Conservation (phyloP, 129 eudicot species). For the Lonicera japonica region DNA sequence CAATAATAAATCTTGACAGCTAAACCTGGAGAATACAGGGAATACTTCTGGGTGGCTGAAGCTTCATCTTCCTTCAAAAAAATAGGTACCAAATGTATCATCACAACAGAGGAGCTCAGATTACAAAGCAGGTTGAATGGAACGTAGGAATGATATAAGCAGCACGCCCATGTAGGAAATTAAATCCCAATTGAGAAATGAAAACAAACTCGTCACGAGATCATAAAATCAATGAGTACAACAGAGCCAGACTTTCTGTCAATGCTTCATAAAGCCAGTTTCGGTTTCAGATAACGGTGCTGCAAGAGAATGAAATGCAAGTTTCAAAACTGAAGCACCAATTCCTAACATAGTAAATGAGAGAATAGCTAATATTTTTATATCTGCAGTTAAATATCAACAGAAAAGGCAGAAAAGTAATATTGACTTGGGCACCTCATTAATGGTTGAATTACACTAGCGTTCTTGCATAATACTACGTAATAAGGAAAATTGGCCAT, state of each 20-base stretch:
- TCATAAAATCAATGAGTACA: constrained; percentile 19
- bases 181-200: constrained; percentile 17
- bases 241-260: constrained; percentile 12
- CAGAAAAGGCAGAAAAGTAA: too few relatives aligned
- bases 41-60: too few relatives aligned
- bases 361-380: background rate
- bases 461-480: too few relatives aligned
- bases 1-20: background rate
- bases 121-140: too few relatives aligned
- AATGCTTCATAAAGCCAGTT: constrained; percentile 83
- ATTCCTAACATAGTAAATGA: background rate
- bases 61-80: too few relatives aligned
- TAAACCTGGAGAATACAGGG: too few relatives aligned
- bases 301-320: constrained; percentile 29
- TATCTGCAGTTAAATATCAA: too few relatives aligned
- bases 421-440: too few relatives aligned
- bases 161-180: constrained; percentile 9
- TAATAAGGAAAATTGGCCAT: too few relatives aligned
- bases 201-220: background rate
- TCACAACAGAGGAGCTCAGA: too few relatives aligned
- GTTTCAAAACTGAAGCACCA: background rate
- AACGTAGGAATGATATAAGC: constrained; percentile 12
- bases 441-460: too few relatives aligned
- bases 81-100: too few relatives aligned
- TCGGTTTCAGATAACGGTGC: constrained; percentile 96